Base-by-base conservation (phyloP, 2,329 filamentous ascomycete species). In the Pseudogymnoascus verrucosus region DNA sequence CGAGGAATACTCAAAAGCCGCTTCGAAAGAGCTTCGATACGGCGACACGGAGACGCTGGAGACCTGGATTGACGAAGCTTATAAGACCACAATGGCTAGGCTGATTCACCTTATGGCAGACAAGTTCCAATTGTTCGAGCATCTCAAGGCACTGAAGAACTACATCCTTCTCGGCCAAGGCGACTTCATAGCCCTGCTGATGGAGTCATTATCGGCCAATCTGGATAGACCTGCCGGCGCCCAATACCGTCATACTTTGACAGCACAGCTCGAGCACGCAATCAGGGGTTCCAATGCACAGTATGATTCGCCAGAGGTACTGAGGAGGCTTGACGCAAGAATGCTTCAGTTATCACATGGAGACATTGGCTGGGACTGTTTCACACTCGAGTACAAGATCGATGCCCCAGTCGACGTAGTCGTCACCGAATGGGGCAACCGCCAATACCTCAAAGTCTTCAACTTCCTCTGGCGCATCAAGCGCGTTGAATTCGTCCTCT, bases 381-480 rank as follows among this genome's bases (percentile, higher is more conserved):
- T 99, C 77, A 99, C 95, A 0, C 85, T 99, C 7, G 96, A 99
- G 74, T 99, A 99, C 78, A 97, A 98, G 75, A 95, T 99, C 69
- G 93, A 96, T 74, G 90, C 93, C 1, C 95, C 95, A 0, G 90
- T 97, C 23, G 95, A 99, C 73, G 95, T 99, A 28, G 93, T 99
- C 59, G 92, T 99, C 40, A 98, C 93, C 0, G 91, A 96, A 44
- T 97, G 93, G 85, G 93, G 92, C 54, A 93, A 90, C 68, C 90
- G 93, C 21, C 93, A 99, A 74, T 99, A 99, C 74, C 87, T 99
- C 70, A 98, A 98, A 74, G 91, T 99, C 8, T 99, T 99, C 83
- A 99, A 99, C 76, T 97, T 99, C 73, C 83, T 99, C 2, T 99
- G 95, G 93, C 89, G 95, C 67, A 91, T 99, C 72, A 99, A 99